These are phyloP conservation scores for Lecanicillium sp. DNA, from an alignment of 2,329 filamentous ascomycete species.

Conservation along the genomic window DNA sequence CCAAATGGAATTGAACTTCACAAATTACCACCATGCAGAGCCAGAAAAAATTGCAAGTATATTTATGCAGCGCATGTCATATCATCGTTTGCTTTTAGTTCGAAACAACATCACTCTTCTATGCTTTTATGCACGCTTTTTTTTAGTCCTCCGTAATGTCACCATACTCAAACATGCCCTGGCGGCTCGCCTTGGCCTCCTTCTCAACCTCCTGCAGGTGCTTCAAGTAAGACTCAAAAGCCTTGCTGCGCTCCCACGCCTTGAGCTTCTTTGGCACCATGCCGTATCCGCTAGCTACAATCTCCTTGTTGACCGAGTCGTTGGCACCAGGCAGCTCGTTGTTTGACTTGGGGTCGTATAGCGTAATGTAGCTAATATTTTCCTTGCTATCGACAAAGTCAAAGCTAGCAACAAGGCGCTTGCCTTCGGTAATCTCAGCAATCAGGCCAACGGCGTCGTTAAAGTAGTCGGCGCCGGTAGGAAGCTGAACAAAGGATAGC, in stretches of 20 bases:
- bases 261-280: conserved; percentile 91
- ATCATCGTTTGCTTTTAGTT: too few species aligned
- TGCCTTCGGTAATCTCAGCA: conserved; percentile 63
- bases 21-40: too few species aligned
- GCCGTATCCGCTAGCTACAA: conserved; percentile 74
- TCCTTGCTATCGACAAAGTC: conserved; percentile 76
- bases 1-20: too few species aligned
- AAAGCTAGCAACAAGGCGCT: conserved; percentile 80
- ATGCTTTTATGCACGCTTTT: conserved; percentile 17
- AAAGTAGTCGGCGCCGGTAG: conserved; percentile 73
- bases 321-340: conserved; percentile 47
- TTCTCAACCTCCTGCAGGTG: conserved; percentile 65
- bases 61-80: too few species aligned
- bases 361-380: conserved; percentile 73
- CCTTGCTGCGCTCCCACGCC: conserved; percentile 71
- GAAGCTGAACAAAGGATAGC: conserved; percentile 83
- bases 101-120: too few species aligned
- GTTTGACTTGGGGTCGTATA: conserved; percentile 68
- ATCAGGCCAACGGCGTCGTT: conserved; percentile 71
- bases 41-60: too few species aligned
- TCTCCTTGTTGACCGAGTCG: conserved; percentile 82
- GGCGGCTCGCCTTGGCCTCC: conserved; percentile 69
- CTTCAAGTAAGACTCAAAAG: conserved; percentile 62
- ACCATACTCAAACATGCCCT: conserved; percentile 97
- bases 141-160: conserved; percentile 84